Base-by-base conservation (phyloP, 1,284 basidiomycete genomes). In the Trichosporon sp. region DNA sequence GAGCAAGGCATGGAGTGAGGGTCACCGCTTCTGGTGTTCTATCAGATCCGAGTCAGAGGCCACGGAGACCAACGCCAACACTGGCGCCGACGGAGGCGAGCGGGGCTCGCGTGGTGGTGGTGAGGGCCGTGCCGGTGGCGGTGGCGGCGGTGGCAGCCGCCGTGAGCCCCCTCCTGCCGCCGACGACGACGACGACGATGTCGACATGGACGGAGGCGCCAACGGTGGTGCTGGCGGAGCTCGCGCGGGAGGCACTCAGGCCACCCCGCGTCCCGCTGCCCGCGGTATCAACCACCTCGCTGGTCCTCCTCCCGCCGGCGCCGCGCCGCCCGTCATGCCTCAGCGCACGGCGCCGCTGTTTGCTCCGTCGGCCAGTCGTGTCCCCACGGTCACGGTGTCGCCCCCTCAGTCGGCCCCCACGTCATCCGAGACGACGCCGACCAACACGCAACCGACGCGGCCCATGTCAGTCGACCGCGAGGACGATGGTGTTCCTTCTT, bases 1-100 rank as follows among this genome's bases (percentile, higher is more conserved):
- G 82, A 93, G 90, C 73, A 92, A 89, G 36, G 95, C 94, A 1
- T 99, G 95, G 96, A 90, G 90, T 69, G 93, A 95, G 74, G 95
- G 96, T 0, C 95, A 99, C 79, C 85, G 95, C 60, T 98, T 80
- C 69, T 80, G 80, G 78, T 80, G 73, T 54, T 70, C 66, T 37
- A 65, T 71, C 4, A 65, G 72, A 1, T 65, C 66, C 46, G 74
- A 76, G 33, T 69, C 71, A 11, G 68, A 70, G 60, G 71, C 71
- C 21, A 60, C 59, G 16, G 65, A 63, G 13, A 57, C 4, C 29
- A n/a, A 63, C 23, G 69, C 61, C 5, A 40, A 25, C 1, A 40
- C 34, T 5, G 40, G 40, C 5, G 60, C 34, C 3, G 57, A 32
- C n/a, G 64, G 57, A 13, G 63, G 36, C 29, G 57, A 58, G 56